Evolutionary conservation across 2,329 filamentous ascomycete species (phyloP), one percentile per base, ranked within the genome.

Genomic region (Rhexocercosporidium sp.): DNA sequence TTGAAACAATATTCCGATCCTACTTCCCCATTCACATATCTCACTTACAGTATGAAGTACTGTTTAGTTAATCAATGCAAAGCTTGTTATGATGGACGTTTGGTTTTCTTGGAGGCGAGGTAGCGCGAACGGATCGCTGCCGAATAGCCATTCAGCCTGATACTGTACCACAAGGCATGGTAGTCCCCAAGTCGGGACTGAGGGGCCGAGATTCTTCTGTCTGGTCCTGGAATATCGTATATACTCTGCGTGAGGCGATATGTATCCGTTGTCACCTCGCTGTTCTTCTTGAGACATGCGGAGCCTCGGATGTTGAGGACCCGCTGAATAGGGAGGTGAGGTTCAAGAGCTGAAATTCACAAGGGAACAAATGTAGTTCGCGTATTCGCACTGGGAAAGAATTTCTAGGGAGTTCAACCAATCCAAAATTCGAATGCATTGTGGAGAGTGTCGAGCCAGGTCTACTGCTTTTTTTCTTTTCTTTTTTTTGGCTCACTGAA

Each of bases 401-500:
- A 7, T 12, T 46, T n/a, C 25, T 14, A 27, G 20, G 22, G 12
- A 59, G 2, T n/a, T 44, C 37, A 18, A n/a, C n/a, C n/a, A n/a
- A 7, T n/a, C n/a, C 37, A 18, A 59, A 5, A 41, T 29, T 9
- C 14, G 37, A 41, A 22, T 5, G 8, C 22, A 16, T 25, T 3
- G 29, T 57, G 53, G n/a, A 18, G 25, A 39, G 5, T 56, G n/a
- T 22, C 39, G 53, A 57, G 37, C 16, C 37, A 47, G 31, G 37
- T 53, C 49, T 62, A 54, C 37, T 49, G 49, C 57, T 62, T 66
- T 62, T 57, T 8, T 51, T 62, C 18, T 59, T 5, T 62, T 66
- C 59, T 57, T 8, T 51, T 62, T 22, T 59, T 5, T 49, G n/a
- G 62, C 62, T 59, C 41, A 44, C 39, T 3, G n/a, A 54, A 34